Evolutionary conservation across 345 rosid genomes (phyloP).

Genomic region (Arabidopsis arenosa): DNA sequence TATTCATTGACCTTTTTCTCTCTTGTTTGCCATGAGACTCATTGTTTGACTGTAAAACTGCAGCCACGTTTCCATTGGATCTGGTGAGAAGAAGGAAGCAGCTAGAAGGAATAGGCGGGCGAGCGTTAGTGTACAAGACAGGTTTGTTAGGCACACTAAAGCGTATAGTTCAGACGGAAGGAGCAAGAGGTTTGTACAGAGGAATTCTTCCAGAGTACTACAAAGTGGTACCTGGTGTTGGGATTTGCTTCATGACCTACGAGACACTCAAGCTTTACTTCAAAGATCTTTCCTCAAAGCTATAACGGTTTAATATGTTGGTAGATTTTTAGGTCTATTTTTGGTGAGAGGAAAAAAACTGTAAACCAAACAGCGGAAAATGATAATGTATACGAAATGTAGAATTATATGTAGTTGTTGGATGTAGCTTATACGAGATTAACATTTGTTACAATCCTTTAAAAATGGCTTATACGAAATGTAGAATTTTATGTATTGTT

Average conservation of each 20-base stretch:
- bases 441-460: background rate
- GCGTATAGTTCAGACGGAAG: conserved; percentile 70
- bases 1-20: conserved; percentile 11
- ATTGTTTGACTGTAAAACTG: conserved; percentile 11
- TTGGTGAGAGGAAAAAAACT: conserved; percentile 28
- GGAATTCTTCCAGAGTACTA: conserved; percentile 93
- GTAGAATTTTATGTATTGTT: background rate
- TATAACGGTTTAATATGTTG: conserved; percentile 33
- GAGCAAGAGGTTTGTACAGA: conserved; percentile 76
- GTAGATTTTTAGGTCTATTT: conserved; percentile 53
- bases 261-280: conserved; percentile 79
- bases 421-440: no score
- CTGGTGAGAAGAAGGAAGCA: conserved; percentile 95
- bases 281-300: conserved; percentile 49
- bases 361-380: conserved; percentile 17
- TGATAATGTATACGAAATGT: conserved; percentile 22
- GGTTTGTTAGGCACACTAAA: conserved; percentile 74
- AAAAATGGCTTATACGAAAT: conserved; percentile 1
- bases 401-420: conserved; percentile 6
- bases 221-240: conserved; percentile 95
- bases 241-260: conserved; percentile 94
- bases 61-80: conserved; percentile 93
- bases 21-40: conserved; percentile 19
- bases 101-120: conserved; percentile 86
- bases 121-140: conserved; percentile 69